Percentiles rank a stretch among this genome's conserved stretches.
phyloP scores from a whole-genome alignment of 257 asterid species.

The Plantago major region DNA sequence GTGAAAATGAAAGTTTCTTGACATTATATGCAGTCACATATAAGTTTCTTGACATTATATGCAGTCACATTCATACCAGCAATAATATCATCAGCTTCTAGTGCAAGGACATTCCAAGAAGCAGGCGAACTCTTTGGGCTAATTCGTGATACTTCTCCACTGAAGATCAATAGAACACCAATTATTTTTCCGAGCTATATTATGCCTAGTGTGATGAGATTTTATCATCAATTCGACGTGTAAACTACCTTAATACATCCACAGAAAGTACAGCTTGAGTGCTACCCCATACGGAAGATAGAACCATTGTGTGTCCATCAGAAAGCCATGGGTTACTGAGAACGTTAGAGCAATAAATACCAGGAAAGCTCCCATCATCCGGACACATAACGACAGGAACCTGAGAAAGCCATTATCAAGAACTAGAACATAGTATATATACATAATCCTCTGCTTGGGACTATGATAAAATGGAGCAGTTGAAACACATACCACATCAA shows the following conservation, averaged over 20 bases:
- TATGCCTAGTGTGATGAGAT: too few species aligned
- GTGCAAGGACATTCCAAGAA: conserved; percentile 53
- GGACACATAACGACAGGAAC: conserved; percentile 54
- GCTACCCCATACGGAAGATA: conserved; percentile 59
- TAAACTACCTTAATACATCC: conserved; percentile 40
- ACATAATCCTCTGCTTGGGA: neutral
- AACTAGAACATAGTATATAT: neutral
- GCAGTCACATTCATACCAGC: conserved; percentile 31
- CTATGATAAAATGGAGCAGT: neutral
- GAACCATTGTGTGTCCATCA: conserved; percentile 49
- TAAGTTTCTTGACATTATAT: neutral
- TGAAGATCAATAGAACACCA: conserved; percentile 21
- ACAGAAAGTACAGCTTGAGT: conserved; percentile 44
- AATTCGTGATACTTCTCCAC: conserved; percentile 44
- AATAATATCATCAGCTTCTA: conserved; percentile 43
- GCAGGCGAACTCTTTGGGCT: conserved; percentile 44
- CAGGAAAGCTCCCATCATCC: conserved; percentile 54
- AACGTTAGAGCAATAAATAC: conserved; percentile 38
- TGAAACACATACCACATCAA: conserved; percentile 48
- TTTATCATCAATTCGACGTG: neutral
- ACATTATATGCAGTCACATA: conserved; percentile 1
- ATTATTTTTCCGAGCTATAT: neutral
- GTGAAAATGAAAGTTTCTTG: neutral
- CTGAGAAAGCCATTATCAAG: conserved; percentile 26
- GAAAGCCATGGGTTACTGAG: conserved; percentile 54